Evolutionary conservation across 1,284 basidiomycete genomes (phyloP).

Genomic region (Gomphus bonarii): DNA sequence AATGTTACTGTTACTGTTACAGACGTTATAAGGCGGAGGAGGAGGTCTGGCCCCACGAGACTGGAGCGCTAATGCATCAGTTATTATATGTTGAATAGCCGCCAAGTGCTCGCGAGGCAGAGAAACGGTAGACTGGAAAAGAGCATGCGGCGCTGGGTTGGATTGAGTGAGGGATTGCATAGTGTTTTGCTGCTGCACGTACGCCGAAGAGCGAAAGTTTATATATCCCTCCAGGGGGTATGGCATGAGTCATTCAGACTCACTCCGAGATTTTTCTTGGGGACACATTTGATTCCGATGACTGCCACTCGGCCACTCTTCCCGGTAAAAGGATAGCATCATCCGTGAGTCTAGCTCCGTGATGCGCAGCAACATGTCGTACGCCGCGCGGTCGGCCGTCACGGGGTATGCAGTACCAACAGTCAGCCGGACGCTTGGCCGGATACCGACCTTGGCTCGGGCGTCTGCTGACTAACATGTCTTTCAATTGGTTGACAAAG

Average conservation of each 20-base stretch:
- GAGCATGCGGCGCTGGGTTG: background rate
- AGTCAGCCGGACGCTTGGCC: too few relatives aligned
- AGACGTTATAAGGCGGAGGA: background rate
- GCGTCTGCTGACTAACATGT: too few relatives aligned
- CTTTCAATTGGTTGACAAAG: too few relatives aligned
- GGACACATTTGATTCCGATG: too few relatives aligned
- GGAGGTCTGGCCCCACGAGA: background rate
- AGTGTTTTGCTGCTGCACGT: background rate
- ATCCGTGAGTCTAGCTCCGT: too few relatives aligned
- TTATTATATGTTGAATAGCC: conserved; percentile 5
- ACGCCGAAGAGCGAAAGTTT: background rate
- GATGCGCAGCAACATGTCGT: too few relatives aligned
- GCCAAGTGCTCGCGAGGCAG: conserved; percentile 3
- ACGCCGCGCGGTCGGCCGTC: too few relatives aligned
- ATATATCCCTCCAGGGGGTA: background rate
- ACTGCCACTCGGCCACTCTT: too few relatives aligned
- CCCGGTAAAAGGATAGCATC: too few relatives aligned
- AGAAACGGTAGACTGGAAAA: background rate
- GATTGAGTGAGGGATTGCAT: background rate
- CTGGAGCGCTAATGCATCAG: background rate
- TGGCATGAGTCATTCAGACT: background rate
- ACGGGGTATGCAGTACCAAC: too few relatives aligned
- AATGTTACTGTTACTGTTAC: too few relatives aligned
- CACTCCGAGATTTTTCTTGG: background rate
- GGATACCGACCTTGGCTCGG: too few relatives aligned